Evolutionary conservation across 2,329 filamentous ascomycete genomes (phyloP), one percentile per base, ranked within the genome.

Genomic region (Penicillium sp.): DNA sequence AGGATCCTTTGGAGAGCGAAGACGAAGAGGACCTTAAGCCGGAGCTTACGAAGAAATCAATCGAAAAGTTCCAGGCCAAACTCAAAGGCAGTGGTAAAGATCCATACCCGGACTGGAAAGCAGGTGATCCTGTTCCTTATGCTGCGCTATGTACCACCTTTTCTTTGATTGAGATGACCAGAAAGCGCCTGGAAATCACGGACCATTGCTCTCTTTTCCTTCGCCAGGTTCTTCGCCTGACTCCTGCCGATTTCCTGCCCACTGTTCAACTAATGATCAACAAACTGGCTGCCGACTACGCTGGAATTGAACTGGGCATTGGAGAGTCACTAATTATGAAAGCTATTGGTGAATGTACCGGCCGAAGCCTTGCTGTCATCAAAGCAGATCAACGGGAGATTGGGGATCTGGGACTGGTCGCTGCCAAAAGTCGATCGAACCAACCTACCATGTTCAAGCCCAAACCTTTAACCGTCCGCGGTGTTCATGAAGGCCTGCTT

Each of bases 281-380:
- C 76, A 97, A 97, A 72, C 84, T 99, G 26, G 94, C 94, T 2
- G 93, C 94, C 3, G 94, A 99, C 68, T 99, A 97, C 71, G 88
- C 92, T 40, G 94, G 94, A 18, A 92, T 99, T 59, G 94, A 99
- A 74, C 81, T 99, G 29, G 94, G 94, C n/a, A 99, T 99, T 64
- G 94, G 94, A 53, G 94, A 99, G 75, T 97, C 93, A 0, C 76
- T 99, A 27, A 97, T 99, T 66, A 97, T 97, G 92, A 99, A 97
- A 73, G 90, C 94, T 5, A 96, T 99, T 67, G 93, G 93, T 10
- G 93, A 97, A 76, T 89, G 87, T 29, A 99, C 94, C 0, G 94
- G 94, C 9, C 86, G 94, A 57, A 96, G 86, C 66, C 75, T 97
- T 43, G 82, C 87, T 35, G 86, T 96, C 48, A 96, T 99, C 79